Percentiles rank a stretch among this genome's conserved stretches.
Evolutionary conservation across 2,329 filamentous ascomycete species (phyloP).

Genomic region (Aspergillus phoenicis): DNA sequence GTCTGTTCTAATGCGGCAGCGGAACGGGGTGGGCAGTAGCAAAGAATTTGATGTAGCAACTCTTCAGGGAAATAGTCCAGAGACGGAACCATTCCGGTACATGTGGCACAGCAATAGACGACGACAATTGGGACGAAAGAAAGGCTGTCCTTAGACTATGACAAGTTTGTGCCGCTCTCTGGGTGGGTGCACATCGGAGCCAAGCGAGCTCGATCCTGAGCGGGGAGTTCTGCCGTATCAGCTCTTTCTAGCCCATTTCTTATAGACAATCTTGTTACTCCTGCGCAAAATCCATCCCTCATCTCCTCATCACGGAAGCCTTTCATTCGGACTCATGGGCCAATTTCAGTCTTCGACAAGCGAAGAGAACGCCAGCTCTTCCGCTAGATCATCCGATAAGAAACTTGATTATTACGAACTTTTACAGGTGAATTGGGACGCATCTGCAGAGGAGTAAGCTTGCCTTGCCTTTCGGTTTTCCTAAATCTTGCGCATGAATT

Average conservation of each 20-base stretch:
- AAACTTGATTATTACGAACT: slow-evolving; percentile 69
- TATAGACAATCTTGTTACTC: neutral
- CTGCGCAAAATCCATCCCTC: neutral
- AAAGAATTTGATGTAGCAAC: slow-evolving; percentile 77
- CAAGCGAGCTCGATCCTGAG: neutral
- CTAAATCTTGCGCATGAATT: neutral
- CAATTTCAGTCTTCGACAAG: slow-evolving; percentile 47
- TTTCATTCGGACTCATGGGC: slow-evolving; percentile 37
- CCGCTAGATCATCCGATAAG: slow-evolving; percentile 26
- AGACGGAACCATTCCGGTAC: slow-evolving; percentile 37
- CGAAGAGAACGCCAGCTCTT: slow-evolving; percentile 22
- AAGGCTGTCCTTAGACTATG: neutral
- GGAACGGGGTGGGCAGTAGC: slow-evolving; percentile 57
- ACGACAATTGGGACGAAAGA: neutral
- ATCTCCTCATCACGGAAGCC: neutral
- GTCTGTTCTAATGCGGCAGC: slow-evolving; percentile 59
- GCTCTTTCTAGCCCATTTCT: neutral
- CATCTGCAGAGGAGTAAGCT: slow-evolving; percentile 77
- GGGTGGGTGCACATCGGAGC: neutral
- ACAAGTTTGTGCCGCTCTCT: neutral
- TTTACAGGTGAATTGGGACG: slow-evolving; percentile 70
- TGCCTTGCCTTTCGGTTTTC: slow-evolving; percentile 9
- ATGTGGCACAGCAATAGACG: slow-evolving; percentile 8
- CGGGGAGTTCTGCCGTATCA: slow-evolving; percentile 3
- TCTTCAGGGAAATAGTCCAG: slow-evolving; percentile 70